A percentile compares a stretch with the other conserved stretches of the same genome.
Conservation (phyloP, 106 monocot genomes). For the Dendrobium huoshanense region DNA sequence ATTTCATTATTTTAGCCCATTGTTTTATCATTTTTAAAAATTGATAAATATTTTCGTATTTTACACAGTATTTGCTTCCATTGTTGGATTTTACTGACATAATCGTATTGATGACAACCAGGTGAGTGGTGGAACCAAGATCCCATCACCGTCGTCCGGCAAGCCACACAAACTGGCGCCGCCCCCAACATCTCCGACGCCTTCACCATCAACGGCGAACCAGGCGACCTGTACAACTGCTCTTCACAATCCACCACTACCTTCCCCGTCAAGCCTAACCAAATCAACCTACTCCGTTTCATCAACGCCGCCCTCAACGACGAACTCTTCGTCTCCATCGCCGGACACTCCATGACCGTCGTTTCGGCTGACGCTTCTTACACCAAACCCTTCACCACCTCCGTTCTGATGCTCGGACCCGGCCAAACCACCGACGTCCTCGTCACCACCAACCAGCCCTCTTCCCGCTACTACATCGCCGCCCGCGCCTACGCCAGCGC, state of each 20-base stretch:
- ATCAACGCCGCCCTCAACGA: conserved; percentile 52
- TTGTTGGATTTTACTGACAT: no score
- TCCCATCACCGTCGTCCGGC: conserved; percentile 29
- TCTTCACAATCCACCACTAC: conserved; percentile 21
- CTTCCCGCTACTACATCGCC: conserved; percentile 50
- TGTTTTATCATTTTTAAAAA: background rate
- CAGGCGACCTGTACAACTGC: conserved; percentile 55
- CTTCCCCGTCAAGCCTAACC: conserved; percentile 29
- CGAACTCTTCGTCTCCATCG: conserved; percentile 47
- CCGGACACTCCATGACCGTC: conserved; percentile 45
- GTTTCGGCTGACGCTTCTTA: conserved; percentile 47
- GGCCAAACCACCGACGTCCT: conserved; percentile 70
- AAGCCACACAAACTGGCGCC: conserved; percentile 31
- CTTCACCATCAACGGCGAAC: conserved; percentile 63
- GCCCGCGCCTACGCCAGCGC: conserved; percentile 45
- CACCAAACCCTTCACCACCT: conserved; percentile 50
- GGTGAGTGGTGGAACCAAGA: conserved; percentile 63
- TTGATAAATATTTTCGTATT: background rate
- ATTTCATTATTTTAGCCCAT: background rate
- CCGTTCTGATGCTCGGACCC: conserved; percentile 37
- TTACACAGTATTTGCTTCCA: background rate
- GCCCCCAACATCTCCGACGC: conserved; percentile 49
- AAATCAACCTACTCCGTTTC: conserved; percentile 42
- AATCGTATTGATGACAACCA: background rate
- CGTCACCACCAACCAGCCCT: conserved; percentile 35